Base-by-base conservation (phyloP, 169 alveolate genomes). In the Plasmodium berghei region DNA sequence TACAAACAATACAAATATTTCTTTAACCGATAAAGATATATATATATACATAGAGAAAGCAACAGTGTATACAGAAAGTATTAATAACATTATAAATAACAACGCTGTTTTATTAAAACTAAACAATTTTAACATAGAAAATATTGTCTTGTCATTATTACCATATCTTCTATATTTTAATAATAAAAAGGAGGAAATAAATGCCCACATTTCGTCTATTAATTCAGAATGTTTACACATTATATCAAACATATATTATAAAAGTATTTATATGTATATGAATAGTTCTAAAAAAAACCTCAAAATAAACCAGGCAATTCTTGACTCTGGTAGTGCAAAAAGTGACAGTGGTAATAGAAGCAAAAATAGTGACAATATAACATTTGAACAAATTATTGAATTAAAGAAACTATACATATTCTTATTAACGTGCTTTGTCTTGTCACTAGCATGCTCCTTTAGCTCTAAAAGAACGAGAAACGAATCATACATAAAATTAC, bases 1-100 rank as follows among this genome's bases (percentile, higher is more conserved):
- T 86, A 71, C 91, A 59, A 86, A 86, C 54, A 71, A 86, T 55
- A 72, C 87, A 26, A 86, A 86, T 54, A 86, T 86, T 40, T 69
- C 91, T 20, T 42, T 86, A 61, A 86, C 70, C 40, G 91, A 86
- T 71, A 86, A 86, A 61, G 91, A 86, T 49, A 86, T 86, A 48
- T 86, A 86, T 61, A 86, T 86, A 45, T 86, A 86, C 58, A 63
- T 86, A 46, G 91, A 86, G 52, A 86, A 86, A 74, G 91, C 91
- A 16, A 86, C 91, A 14, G 59, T 86, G 52, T 86, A 86, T 66
- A 86, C 91, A 34, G 91, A 86, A 86, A 86, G 91, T 66, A 86
- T 86, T 70, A 86, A 86, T 46, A 86, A 71, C 28, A 86, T 86
- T 58, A 86, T 86, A 49, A 86, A 86, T 54, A 86, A 86, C 49